phyloP scores from a whole-genome alignment of 345 rosid genomes.

The Eucalyptus shirleyi region DNA sequence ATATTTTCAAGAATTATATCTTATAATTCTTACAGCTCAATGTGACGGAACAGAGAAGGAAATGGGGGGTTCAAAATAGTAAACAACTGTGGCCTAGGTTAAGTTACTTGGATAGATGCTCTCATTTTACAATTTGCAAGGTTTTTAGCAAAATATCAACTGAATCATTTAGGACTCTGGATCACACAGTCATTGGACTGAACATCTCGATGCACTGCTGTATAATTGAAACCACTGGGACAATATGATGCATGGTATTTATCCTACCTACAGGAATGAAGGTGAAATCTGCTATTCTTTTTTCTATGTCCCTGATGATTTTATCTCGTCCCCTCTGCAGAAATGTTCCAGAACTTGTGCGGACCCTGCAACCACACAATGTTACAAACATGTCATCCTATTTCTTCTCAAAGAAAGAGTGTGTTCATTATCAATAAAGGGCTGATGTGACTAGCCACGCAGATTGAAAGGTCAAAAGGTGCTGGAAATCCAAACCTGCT shows the following conservation, averaged over 20 bases:
- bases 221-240: not conserved
- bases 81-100: not conserved
- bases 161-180: not conserved
- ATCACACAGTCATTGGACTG: not conserved
- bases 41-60: not conserved
- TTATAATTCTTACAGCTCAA: not conserved
- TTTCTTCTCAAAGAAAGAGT: not conserved
- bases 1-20: not conserved
- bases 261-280: constrained; percentile 69
- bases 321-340: constrained; percentile 65
- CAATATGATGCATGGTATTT: not conserved
- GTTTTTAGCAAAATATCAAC: not conserved
- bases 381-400: not conserved
- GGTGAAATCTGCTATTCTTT: constrained; percentile 83
- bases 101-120: not conserved
- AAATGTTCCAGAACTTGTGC: constrained; percentile 94
- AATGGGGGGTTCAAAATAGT: not conserved
- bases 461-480: not conserved
- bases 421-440: not conserved
- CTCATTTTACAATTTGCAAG: not conserved
- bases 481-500: constrained; percentile 46
- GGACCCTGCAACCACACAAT: constrained; percentile 40
- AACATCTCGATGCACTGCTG: not conserved
- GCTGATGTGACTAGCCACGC: not conserved
- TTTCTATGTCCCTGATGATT: constrained; percentile 49